A percentile compares a stretch with the other conserved stretches of the same genome.
phyloP scores from a whole-genome alignment of 192 early-diverging fungal species.

The Backusella parvicylindrica region DNA sequence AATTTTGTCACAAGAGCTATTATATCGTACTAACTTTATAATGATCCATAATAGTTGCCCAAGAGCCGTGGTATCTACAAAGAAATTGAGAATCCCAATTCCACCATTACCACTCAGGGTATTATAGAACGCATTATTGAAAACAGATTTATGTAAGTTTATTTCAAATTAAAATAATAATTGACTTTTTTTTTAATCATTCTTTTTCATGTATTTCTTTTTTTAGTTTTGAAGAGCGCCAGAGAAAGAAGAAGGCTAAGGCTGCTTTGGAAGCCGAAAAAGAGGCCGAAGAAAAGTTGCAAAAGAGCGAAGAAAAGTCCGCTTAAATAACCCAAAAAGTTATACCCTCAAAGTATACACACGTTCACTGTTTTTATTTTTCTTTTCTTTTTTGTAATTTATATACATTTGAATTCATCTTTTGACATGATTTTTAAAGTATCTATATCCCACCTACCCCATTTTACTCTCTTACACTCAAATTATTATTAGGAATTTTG shows the following conservation, averaged over 20 bases:
- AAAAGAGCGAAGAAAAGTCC: neutral
- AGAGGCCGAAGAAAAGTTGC: constrained; percentile 55
- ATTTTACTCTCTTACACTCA: neutral
- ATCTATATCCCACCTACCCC: neutral
- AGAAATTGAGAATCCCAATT: constrained; percentile 74
- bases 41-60: constrained; percentile 53
- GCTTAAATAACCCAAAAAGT: neutral
- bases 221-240: constrained; percentile 62
- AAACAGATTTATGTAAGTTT: constrained; percentile 70
- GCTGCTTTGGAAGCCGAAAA: constrained; percentile 62
- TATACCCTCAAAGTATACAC: neutral
- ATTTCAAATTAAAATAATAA: neutral
- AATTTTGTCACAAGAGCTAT: neutral
- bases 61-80: constrained; percentile 72
- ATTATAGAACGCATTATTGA: constrained; percentile 90
- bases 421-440: neutral
- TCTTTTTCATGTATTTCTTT: neutral
- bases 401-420: neutral
- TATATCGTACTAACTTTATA: neutral
- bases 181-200: neutral
- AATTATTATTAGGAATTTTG: neutral
- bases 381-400: neutral
- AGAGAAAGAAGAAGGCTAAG: constrained; percentile 71
- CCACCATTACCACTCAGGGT: constrained; percentile 74
- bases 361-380: neutral